Conservation (phyloP, 148 eudicot species). For the Vaccinium corymbosum region DNA sequence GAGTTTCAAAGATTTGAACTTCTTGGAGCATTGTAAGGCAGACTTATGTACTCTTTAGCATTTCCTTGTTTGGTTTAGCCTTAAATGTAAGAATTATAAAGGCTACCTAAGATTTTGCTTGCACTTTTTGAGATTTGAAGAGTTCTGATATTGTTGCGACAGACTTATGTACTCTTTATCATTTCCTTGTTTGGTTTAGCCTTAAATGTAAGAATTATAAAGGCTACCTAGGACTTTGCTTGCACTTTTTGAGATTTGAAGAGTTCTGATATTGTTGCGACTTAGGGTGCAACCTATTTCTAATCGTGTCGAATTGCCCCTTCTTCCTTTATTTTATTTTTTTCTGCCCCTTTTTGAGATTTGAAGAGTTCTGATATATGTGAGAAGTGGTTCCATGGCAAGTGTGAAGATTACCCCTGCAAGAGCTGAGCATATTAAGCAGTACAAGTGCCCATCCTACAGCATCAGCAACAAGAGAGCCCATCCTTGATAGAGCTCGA, state of each 20-base stretch:
- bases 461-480: constrained; percentile 78
- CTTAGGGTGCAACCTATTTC: too few relatives aligned
- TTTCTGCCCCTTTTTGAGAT: constrained; percentile 10
- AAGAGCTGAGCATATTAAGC: constrained; percentile 90
- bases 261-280: neutral
- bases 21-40: constrained; percentile 14
- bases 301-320: too few relatives aligned
- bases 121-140: constrained; percentile 37
- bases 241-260: constrained; percentile 35
- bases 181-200: neutral
- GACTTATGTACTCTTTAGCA: constrained; percentile 23
- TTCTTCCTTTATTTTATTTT: too few relatives aligned
- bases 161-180: neutral
- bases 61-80: neutral
- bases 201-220: neutral
- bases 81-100: neutral
- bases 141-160: neutral
- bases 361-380: constrained; percentile 91
- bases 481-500: constrained; percentile 43
- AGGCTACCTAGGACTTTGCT: too few relatives aligned
- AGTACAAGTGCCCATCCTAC: constrained; percentile 95
- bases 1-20: neutral
- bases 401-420: constrained; percentile 93
- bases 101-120: too few relatives aligned
- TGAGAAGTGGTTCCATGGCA: constrained; percentile 93